Base-by-base conservation (phyloP, 441 rosid species). In the Gossypium aridum region DNA sequence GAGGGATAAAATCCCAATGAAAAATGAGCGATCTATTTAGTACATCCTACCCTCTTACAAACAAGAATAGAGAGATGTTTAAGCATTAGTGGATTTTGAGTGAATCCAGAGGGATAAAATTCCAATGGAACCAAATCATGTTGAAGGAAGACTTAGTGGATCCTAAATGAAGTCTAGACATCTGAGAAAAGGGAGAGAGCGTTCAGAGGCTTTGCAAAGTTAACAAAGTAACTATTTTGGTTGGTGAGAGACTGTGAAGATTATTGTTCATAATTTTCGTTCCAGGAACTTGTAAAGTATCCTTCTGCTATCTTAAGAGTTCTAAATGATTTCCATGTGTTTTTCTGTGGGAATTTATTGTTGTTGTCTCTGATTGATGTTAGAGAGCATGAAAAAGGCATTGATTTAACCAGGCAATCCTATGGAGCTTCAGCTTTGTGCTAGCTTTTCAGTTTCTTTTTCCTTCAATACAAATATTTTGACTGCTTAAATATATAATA, bases 401-500 rank as follows among this genome's bases (percentile, higher is more conserved):
- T 20, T 10, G 28, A 54, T 71, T 49, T 67, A 23, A 31, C 45
- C 14, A 13, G 56, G 66, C 66, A 37, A 2, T 9, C 22, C 9
- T 3, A 4, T 67, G 37, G 19, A 12, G 16, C 65, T 64, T 62
- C 19, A 16, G 64, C 64, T 74, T 28, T 54, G 9, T 20, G 26
- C 34, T 14, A 66, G 19, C 22, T 13, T 45, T 71, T n/a, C 17
- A 78, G 17, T 54, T 14, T 64, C 9, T 64, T 45, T 71, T 51
- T 34, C 9, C 16, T 51, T 73, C 20, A 43, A 63, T 6, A 13
- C 8, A n/a, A 8, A n/a, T n/a, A 28, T 28, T 59, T 34, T 57
- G 65, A 10, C 17, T 34, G 76, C 64, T 19, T 43, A 59, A 31
- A 71, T 31, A 39, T 69, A 63, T 45, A n/a, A 72, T 73, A 12